phyloP scores from a whole-genome alignment of 116 monocot species.

The Posidonia oceanica region DNA sequence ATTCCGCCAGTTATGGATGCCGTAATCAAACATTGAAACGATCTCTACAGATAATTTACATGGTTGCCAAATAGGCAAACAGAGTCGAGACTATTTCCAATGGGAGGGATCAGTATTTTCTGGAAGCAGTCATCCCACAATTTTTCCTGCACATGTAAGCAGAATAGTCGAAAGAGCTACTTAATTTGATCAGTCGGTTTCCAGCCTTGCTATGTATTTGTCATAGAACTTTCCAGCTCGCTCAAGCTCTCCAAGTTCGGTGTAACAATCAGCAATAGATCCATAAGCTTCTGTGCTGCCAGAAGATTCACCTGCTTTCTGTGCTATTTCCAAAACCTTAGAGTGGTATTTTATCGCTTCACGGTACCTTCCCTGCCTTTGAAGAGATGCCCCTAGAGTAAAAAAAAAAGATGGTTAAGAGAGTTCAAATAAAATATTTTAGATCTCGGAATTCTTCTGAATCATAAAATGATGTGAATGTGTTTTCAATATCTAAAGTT shows the following conservation, averaged over 20 bases:
- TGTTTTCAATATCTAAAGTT: too few species aligned
- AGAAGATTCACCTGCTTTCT: constrained; percentile 48
- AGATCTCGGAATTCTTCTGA: too few species aligned
- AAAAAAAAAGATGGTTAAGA: neutral
- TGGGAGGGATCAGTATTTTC: neutral
- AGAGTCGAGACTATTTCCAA: neutral
- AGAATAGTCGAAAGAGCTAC: neutral
- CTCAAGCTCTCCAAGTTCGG: constrained; percentile 93
- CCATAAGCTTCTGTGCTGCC: constrained; percentile 92
- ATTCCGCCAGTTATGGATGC: neutral
- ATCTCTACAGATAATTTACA: neutral
- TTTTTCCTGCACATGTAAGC: neutral
- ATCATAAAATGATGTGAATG: too few species aligned
- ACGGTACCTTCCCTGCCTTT: constrained; percentile 85
- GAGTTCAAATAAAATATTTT: too few species aligned
- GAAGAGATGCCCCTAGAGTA: constrained; percentile 73
- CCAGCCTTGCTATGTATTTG: constrained; percentile 80
- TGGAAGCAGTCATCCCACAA: too few species aligned
- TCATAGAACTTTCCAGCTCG: constrained; percentile 88
- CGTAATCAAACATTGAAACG: neutral
- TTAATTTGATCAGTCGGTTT: constrained; percentile 39
- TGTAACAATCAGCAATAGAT: constrained; percentile 96
- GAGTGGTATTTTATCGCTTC: constrained; percentile 93
- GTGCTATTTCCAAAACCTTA: constrained; percentile 64
- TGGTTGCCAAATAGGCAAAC: neutral